Percentiles rank a stretch among this genome's conserved stretches.
Evolutionary conservation across 1,284 basidiomycete species (phyloP).

Genomic region (Cutaneotrichosporon cutaneum): DNA sequence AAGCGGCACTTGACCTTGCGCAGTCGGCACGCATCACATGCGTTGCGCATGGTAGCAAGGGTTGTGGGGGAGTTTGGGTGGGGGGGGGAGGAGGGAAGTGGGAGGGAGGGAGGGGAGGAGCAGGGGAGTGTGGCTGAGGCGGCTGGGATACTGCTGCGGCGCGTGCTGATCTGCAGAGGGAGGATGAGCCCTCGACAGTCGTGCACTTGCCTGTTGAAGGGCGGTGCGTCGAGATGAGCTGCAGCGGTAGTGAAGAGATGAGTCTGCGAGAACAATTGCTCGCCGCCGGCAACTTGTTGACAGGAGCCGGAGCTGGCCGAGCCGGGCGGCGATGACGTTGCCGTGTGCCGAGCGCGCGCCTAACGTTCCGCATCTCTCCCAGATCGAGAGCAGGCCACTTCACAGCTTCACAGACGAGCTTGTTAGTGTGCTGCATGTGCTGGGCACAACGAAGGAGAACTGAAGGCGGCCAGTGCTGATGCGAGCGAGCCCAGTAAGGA

Average conservation of each 20-base stretch:
- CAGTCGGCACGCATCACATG: slow-evolving; percentile 17
- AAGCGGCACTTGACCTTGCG: slow-evolving; percentile 17
- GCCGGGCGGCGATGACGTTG: background rate
- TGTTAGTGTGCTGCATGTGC: too few relatives aligned
- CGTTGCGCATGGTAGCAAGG: slow-evolving; percentile 1
- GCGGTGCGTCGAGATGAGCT: background rate
- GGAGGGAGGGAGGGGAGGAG: background rate
- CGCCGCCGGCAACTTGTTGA: background rate
- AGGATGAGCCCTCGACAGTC: background rate
- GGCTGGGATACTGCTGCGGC: background rate
- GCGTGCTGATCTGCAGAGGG: background rate
- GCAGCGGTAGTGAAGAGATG: background rate
- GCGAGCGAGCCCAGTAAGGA: too few relatives aligned
- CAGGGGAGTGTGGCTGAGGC: background rate
- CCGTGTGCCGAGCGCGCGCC: too few relatives aligned
- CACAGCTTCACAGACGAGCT: too few relatives aligned
- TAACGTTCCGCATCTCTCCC: too few relatives aligned
- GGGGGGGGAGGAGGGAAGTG: background rate
- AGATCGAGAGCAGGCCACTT: too few relatives aligned
- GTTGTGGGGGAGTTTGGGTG: too few relatives aligned
- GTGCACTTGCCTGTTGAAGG: background rate
- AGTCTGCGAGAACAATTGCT: background rate
- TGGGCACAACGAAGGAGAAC: too few relatives aligned
- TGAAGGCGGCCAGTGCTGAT: too few relatives aligned
- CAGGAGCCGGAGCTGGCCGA: background rate